phyloP scores from a whole-genome alignment of 139 green algal species.

The Tetraselmis striata region DNA sequence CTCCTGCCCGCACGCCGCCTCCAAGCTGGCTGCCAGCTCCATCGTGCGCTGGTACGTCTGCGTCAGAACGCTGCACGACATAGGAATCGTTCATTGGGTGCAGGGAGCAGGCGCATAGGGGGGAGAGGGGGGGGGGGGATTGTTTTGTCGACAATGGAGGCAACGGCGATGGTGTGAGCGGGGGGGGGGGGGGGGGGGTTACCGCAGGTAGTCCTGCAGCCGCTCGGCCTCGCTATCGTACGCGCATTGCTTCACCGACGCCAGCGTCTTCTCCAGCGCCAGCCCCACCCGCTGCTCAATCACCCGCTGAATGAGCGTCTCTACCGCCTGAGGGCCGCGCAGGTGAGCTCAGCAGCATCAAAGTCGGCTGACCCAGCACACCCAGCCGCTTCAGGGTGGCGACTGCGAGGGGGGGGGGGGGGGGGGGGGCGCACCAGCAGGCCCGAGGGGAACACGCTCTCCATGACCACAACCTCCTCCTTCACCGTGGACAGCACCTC shows the following conservation, averaged over 20 bases:
- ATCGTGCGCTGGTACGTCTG: background rate
- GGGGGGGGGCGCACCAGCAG: background rate
- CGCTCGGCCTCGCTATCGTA: background rate
- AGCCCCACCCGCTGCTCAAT: constrained; percentile 51
- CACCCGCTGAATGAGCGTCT: constrained; percentile 38
- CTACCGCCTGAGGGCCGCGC: constrained; percentile 28
- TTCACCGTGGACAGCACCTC: constrained; percentile 29
- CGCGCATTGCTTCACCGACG: background rate
- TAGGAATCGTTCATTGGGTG: background rate
- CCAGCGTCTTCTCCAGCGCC: background rate
- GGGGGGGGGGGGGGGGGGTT: background rate
- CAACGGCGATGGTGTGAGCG: background rate
- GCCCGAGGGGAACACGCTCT: constrained; percentile 9
- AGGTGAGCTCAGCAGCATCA: background rate
- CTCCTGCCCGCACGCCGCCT: background rate
- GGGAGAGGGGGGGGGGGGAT: background rate
- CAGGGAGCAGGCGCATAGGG: background rate
- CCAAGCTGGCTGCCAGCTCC: background rate
- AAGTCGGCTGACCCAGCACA: background rate
- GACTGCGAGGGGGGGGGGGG: background rate
- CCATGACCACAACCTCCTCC: constrained; percentile 45
- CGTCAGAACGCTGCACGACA: background rate
- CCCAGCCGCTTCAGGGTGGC: background rate
- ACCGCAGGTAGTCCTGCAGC: background rate
- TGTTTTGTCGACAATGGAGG: too few species aligned